phyloP scores from a whole-genome alignment of 257 asterid species.

The Scutellaria galericulata region DNA sequence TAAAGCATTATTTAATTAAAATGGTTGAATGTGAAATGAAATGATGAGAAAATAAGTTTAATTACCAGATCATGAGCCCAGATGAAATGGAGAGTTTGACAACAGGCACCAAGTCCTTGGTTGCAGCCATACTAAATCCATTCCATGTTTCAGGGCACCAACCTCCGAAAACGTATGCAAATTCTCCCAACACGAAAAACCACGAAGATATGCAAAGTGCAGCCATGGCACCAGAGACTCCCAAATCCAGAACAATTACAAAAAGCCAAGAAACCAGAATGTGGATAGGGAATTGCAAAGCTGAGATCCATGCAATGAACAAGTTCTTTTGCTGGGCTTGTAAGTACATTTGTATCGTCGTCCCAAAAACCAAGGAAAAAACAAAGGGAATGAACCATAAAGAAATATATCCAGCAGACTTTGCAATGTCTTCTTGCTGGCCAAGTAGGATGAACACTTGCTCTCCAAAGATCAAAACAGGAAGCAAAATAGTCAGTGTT shows the following conservation, averaged over 20 bases:
- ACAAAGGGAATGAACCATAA: constrained; percentile 35
- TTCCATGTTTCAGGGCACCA: constrained; percentile 61
- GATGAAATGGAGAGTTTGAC: constrained; percentile 30
- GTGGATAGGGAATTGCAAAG: constrained; percentile 28
- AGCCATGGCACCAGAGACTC: constrained; percentile 30
- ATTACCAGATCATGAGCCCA: constrained; percentile 34
- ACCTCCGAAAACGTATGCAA: constrained; percentile 40
- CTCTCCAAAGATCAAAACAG: constrained; percentile 46
- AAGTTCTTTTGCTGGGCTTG: constrained; percentile 40
- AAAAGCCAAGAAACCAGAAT: no score
- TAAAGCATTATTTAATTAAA: background rate
- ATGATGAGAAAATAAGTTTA: background rate
- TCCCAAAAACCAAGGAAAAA: constrained; percentile 8
- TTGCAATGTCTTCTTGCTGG: constrained; percentile 8
- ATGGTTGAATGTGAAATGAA: background rate
- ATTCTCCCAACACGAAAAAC: constrained; percentile 28
- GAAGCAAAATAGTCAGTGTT: constrained; percentile 41
- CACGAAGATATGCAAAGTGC: constrained; percentile 37
- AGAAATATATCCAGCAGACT: constrained; percentile 33
- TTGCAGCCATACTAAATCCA: constrained; percentile 49
- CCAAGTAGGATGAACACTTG: constrained; percentile 43
- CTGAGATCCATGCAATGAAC: constrained; percentile 36
- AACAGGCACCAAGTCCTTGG: constrained; percentile 42
- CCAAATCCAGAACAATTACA: constrained; percentile 17
- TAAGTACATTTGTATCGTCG: constrained; percentile 40